Evolutionary conservation across 2,329 filamentous ascomycete genomes (phyloP), one percentile per base, ranked within the genome.

Genomic region (Phialemoniopsis sp.): DNA sequence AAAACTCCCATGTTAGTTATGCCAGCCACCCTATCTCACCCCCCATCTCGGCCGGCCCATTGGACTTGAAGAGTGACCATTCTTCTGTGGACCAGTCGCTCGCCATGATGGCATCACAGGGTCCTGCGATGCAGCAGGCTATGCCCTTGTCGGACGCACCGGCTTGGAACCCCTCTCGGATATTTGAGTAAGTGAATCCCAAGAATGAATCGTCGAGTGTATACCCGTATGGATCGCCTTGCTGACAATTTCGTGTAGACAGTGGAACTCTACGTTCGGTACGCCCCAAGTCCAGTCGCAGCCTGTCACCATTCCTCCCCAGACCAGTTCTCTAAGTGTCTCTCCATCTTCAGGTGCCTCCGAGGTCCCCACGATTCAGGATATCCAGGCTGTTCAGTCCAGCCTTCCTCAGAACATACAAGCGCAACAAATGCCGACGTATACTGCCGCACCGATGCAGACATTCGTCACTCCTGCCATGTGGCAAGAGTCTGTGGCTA

Each of bases 211-310:
- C n/a, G n/a, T n/a, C n/a, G n/a, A n/a, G n/a, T n/a, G n/a, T n/a
- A n/a, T n/a, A n/a, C n/a, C n/a, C n/a, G n/a, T n/a, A n/a, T n/a
- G n/a, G n/a, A n/a, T n/a, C n/a, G n/a, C n/a, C n/a, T n/a, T 21
- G 33, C 45, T 56, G 45, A 52, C 39, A 29, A 33, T 10, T 28
- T 42, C 37, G 39, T 49, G 46, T 54, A 95, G 90, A 62, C 89
- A 95, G 71, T 97, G 91, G 90, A 90, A 95, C 63, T 83, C 86
- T 56, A 90, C 91, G 49, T 97, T 96, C 68, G 87, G 89, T 71
- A 87, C 83, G 62, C 80, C 79, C 43, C 64, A 68, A 49, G 62
- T 64, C 52, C 67, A 72, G 53, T 55, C 67, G 47, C 61, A 64
- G 46, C 59, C 61, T 45, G 55, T 56, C 41, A 60, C 67, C 43